phyloP scores from a whole-genome alignment of 306 rosid genomes.

The Psophocarpus tetragonolobus region DNA sequence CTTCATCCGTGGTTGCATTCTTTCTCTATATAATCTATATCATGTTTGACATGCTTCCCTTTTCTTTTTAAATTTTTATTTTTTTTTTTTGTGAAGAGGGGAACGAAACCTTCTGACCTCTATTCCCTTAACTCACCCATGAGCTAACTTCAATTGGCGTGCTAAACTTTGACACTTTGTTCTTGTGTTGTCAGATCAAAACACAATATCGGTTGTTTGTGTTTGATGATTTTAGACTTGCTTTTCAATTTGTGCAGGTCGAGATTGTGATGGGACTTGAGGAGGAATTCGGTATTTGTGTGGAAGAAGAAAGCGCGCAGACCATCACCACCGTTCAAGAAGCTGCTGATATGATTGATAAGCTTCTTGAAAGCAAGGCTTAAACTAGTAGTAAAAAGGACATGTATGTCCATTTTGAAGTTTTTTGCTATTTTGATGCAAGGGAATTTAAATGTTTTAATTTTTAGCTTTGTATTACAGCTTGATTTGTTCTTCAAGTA shows the following conservation, averaged over 20 bases:
- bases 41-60: neutral
- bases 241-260: conserved; percentile 53
- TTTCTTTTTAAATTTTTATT: neutral
- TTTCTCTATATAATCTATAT: neutral
- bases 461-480: conserved; percentile 1
- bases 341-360: conserved; percentile 90
- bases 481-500: conserved; percentile 30
- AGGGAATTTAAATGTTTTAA: neutral
- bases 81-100: neutral
- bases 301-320: conserved; percentile 91
- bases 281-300: conserved; percentile 76
- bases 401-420: conserved; percentile 4
- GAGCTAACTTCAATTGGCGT: neutral
- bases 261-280: conserved; percentile 99
- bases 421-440: conserved; percentile 18
- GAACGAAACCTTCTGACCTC: neutral
- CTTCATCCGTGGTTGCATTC: neutral
- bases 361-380: conserved; percentile 54
- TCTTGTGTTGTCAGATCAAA: neutral
- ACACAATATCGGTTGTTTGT: neutral
- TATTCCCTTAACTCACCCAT: neutral
- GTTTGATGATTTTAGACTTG: neutral
- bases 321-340: conserved; percentile 87
- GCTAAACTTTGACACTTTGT: neutral
- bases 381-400: conserved; percentile 38